Percentiles rank a stretch among this genome's conserved stretches.
These are phyloP conservation scores for Rosa lucieae DNA, from an alignment of 306 rosid species.

Conservation along the genomic window DNA sequence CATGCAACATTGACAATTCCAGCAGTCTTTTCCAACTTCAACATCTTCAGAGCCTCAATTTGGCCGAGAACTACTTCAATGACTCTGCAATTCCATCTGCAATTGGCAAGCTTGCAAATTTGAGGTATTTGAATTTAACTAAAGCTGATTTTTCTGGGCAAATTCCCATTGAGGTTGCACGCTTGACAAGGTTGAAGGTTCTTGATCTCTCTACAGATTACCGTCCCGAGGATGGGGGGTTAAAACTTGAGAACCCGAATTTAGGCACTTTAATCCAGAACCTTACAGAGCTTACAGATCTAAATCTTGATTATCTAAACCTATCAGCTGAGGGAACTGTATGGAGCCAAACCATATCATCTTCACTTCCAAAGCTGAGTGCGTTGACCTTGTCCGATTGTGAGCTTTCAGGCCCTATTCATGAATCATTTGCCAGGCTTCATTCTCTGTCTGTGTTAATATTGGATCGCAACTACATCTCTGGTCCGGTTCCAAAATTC, in stretches of 20 bases:
- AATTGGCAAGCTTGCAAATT: slow-evolving; percentile 16
- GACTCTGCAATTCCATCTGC: slow-evolving; percentile 19
- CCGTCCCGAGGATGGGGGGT: background rate
- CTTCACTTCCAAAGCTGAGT: background rate
- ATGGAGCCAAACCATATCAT: background rate
- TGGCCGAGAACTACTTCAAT: background rate
- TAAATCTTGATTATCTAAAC: background rate
- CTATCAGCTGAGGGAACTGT: background rate
- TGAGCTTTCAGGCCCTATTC: background rate
- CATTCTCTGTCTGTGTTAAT: slow-evolving; percentile 5
- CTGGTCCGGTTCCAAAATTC: slow-evolving; percentile 8
- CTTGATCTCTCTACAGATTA: background rate
- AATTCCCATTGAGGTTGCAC: background rate
- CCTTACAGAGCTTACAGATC: background rate
- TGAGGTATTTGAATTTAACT: background rate
- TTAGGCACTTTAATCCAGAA: background rate
- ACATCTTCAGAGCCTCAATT: background rate
- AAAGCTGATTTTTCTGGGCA: background rate
- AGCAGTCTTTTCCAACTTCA: background rate
- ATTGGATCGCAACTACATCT: background rate
- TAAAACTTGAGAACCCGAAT: background rate
- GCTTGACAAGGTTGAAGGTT: background rate
- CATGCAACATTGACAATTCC: background rate
- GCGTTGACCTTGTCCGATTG: background rate
- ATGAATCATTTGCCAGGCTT: background rate